phyloP scores from a whole-genome alignment of 163 green algal species.

The Scenedesmus sp. region DNA sequence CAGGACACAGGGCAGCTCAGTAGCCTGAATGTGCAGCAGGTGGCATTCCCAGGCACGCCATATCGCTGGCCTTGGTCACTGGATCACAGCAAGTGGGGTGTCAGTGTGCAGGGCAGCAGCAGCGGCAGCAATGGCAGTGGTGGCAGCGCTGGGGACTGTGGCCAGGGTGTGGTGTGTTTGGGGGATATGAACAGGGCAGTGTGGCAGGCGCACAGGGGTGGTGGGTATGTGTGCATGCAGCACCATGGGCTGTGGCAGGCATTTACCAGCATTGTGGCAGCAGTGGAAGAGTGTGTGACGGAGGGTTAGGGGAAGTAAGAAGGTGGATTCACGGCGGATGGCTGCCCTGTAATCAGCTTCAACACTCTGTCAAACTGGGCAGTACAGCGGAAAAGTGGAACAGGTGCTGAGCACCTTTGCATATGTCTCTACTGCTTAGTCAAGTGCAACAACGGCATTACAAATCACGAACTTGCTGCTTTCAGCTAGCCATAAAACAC shows the following conservation, averaged over 20 bases:
- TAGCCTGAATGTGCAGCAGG: constrained; percentile 41
- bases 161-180: constrained; percentile 25
- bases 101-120: neutral
- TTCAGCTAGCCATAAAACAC: neutral
- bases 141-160: neutral
- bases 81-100: constrained; percentile 53
- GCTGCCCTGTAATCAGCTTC: neutral
- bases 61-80: neutral
- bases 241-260: constrained; percentile 38
- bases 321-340: neutral
- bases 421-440: neutral
- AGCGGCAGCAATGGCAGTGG: neutral
- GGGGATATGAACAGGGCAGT: constrained; percentile 45
- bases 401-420: neutral
- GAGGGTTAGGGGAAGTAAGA: neutral
- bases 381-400: neutral
- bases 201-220: constrained; percentile 41
- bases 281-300: constrained; percentile 9
- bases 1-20: neutral
- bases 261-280: constrained; percentile 22
- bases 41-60: constrained; percentile 1
- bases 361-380: neutral
- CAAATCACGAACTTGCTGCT: neutral
- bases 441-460: neutral
- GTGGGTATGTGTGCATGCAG: constrained; percentile 35